Conservation (phyloP, 2,329 filamentous ascomycete genomes). For the Aspergillus persii region DNA sequence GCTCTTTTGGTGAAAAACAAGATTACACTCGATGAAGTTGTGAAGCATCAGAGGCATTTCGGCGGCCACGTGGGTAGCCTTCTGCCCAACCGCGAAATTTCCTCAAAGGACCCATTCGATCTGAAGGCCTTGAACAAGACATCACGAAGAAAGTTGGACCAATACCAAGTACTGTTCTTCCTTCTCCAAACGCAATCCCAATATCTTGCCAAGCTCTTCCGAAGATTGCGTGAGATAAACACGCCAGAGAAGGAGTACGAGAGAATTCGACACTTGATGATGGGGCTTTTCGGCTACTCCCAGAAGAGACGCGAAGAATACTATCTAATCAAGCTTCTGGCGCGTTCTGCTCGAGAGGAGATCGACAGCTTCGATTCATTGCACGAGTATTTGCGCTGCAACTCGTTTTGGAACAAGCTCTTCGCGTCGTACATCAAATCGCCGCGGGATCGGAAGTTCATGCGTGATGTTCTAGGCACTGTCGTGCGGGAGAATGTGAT, state of each 20-base stretch:
- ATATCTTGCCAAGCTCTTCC: constrained; percentile 87
- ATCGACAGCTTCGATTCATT: constrained; percentile 69
- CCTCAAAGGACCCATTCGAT: constrained; percentile 88
- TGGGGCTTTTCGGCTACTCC: constrained; percentile 95
- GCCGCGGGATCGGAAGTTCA: constrained; percentile 86
- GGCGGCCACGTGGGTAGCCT: constrained; percentile 83
- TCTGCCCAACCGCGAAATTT: constrained; percentile 82
- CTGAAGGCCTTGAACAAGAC: constrained; percentile 97
- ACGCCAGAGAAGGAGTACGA: constrained; percentile 90
- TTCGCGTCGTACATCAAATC: constrained; percentile 85
- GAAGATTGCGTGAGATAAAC: constrained; percentile 75
- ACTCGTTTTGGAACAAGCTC: constrained; percentile 89
- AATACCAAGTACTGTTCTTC: constrained; percentile 97
- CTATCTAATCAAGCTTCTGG: constrained; percentile 85
- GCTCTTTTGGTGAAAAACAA: constrained; percentile 98
- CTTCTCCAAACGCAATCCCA: constrained; percentile 93
- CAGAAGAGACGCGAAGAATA: constrained; percentile 97
- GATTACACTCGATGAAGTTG: constrained; percentile 95
- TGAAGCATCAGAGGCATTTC: constrained; percentile 94
- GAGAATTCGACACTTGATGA: constrained; percentile 86
- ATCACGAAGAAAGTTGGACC: constrained; percentile 89
- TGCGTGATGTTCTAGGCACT: constrained; percentile 80
- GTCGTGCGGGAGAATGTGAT: constrained; percentile 89
- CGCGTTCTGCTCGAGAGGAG: constrained; percentile 80
- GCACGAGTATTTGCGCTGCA: constrained; percentile 83